Base-by-base conservation (phyloP, 768 basidiomycete species). In the Trametes cubensis region DNA sequence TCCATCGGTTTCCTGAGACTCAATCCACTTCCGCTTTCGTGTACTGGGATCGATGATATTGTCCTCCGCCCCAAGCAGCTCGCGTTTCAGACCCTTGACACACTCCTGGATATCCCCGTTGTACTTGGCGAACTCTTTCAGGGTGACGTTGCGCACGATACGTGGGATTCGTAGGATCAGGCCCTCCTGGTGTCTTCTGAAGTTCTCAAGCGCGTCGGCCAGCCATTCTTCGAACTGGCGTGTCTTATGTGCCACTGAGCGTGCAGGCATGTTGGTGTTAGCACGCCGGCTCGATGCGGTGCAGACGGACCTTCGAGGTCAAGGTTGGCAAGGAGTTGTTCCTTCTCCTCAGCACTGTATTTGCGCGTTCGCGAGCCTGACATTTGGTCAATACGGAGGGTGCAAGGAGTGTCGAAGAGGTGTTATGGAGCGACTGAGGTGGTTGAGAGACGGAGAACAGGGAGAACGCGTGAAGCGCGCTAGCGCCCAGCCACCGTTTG, bases 81-180 rank as follows among this genome's bases (percentile, higher is more conserved):
- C 88, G 69, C 81, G 85, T 74, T 89, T 87, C 51, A 87, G 73
- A 2, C 87, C 90, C 61, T 85, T 80, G 62, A 90, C 73, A 42
- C 88, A 88, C 10, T 83, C 83, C 69, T 90, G 88, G 25, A 90
- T 77, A 67, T 91, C 86, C 3, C 89, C 91, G 55, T 87, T 79
- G 74, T 92, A 92, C 70, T 88, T 90, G 18, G 85, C 87, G 72
- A 93, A 91, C 46, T 92, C 90, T 64, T 83, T 83, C 82, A 93
- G 85, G 15, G 85, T 83, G 73, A 92, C 85, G 28, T 76, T 76
- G 38, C 89, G 83, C 39, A 93, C 86, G 65, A 86, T 83, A 67
- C 85, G 89, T 0, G 90, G 91, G 34, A 92, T 89, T 53, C 87
- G 84, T 18, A 82, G 83, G 2, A 92, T 83, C 59, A 86, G 86